A percentile compares a stretch with the other conserved stretches of the same genome.
Conservation (phyloP, 78 protist species). For the Pigoraptor vietnamica region DNA sequence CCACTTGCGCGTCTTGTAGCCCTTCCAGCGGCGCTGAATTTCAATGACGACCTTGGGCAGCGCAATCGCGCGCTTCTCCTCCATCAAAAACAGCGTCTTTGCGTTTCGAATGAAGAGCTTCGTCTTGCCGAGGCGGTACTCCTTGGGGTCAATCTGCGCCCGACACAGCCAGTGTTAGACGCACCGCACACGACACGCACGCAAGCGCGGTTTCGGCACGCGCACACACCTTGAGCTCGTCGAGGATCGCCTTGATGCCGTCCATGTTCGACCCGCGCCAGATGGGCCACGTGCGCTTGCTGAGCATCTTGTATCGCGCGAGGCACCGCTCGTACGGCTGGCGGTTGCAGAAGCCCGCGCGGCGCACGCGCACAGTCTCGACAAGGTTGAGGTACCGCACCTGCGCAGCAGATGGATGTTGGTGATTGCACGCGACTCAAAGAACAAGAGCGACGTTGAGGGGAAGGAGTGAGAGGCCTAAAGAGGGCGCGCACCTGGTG, state of each 20-base stretch:
- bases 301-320: slow-evolving; percentile 64
- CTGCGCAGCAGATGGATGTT: slow-evolving; percentile 41
- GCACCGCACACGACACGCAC: background rate
- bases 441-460: background rate
- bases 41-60: background rate
- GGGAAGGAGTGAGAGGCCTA: background rate
- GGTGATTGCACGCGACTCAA: background rate
- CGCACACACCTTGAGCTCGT: background rate
- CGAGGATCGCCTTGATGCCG: background rate
- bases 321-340: slow-evolving; percentile 50
- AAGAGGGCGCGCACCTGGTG: background rate
- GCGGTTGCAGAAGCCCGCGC: slow-evolving; percentile 87
- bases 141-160: background rate
- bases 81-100: slow-evolving; percentile 40
- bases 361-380: slow-evolving; percentile 83
- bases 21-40: background rate
- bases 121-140: slow-evolving; percentile 7
- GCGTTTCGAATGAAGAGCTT: background rate
- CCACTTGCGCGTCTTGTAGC: background rate
- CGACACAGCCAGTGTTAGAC: background rate
- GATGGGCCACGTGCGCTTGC: background rate
- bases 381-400: slow-evolving; percentile 78
- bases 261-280: background rate
- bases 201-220: background rate
- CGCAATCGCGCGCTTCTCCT: slow-evolving; percentile 6